Percentiles rank a stretch among this genome's conserved stretches.
Evolutionary conservation across 2,329 filamentous ascomycete genomes (phyloP).

Genomic region (Meredithiella fracta): DNA sequence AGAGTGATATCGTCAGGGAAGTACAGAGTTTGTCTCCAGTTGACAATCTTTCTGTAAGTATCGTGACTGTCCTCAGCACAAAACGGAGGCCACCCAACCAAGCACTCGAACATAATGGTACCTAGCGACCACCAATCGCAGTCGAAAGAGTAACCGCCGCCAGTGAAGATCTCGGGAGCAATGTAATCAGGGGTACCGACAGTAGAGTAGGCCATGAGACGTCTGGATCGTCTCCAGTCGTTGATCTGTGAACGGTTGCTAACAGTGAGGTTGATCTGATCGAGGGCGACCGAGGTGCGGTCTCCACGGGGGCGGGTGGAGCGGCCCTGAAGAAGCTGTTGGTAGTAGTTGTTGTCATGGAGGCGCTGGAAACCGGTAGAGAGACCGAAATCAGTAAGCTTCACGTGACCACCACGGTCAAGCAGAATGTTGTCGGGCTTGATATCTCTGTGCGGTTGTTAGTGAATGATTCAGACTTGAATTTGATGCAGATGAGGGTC

Average conservation of each 20-base stretch:
- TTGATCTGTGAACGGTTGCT: slow-evolving; percentile 92
- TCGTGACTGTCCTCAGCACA: slow-evolving; percentile 93
- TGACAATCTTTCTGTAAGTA: slow-evolving; percentile 97
- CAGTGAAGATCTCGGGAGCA: slow-evolving; percentile 55
- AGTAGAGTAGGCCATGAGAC: slow-evolving; percentile 80
- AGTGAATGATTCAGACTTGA: neutral
- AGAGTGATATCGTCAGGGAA: slow-evolving; percentile 92
- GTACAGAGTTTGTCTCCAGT: slow-evolving; percentile 89
- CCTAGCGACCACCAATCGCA: slow-evolving; percentile 77
- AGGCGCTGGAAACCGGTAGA: slow-evolving; percentile 67
- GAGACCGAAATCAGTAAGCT: slow-evolving; percentile 66
- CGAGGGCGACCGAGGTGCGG: slow-evolving; percentile 83
- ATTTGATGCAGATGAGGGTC: slow-evolving; percentile 20
- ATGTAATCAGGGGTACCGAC: slow-evolving; percentile 93
- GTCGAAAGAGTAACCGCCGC: slow-evolving; percentile 58
- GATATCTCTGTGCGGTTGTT: slow-evolving; percentile 39
- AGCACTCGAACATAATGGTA: slow-evolving; percentile 73
- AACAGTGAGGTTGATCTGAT: slow-evolving; percentile 95
- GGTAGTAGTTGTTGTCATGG: slow-evolving; percentile 64
- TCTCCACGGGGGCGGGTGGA: slow-evolving; percentile 43
- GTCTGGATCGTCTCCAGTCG: slow-evolving; percentile 63
- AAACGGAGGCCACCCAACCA: slow-evolving; percentile 71
- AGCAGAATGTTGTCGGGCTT: slow-evolving; percentile 71
- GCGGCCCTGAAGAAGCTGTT: slow-evolving; percentile 45
- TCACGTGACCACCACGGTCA: slow-evolving; percentile 62